These are phyloP conservation scores for Sicyos edulis DNA, from an alignment of 306 rosid genomes.

Conservation along the genomic window DNA sequence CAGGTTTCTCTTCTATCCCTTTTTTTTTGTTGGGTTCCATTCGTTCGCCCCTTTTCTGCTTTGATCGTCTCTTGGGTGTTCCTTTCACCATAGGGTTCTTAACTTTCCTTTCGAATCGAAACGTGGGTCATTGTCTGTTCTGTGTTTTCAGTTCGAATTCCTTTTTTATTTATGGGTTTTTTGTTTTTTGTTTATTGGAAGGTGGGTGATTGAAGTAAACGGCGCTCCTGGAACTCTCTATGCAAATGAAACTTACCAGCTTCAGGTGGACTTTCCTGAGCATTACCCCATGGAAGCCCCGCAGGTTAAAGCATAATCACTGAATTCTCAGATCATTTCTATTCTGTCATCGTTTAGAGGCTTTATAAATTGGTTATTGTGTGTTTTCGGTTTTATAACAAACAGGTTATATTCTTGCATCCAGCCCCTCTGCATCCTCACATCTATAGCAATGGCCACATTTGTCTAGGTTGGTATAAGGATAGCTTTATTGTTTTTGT, in stretches of 20 bases:
- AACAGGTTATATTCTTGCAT: constrained; percentile 82
- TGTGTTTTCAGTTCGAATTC: too few relatives aligned
- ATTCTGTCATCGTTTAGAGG: neutral
- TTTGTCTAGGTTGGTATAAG: constrained; percentile 76
- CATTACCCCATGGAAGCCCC: constrained; percentile 99
- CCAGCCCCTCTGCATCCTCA: constrained; percentile 99
- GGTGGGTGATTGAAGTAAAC: constrained; percentile 98
- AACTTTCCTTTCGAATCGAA: too few relatives aligned
- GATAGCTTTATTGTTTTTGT: neutral
- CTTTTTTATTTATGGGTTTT: too few relatives aligned
- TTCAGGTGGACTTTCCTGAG: constrained; percentile 98
- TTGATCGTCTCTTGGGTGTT: neutral
- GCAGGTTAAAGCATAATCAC: constrained; percentile 44
- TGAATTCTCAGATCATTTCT: neutral
- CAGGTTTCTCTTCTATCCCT: constrained; percentile 35
- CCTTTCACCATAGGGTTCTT: too few relatives aligned
- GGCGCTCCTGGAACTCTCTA: constrained; percentile 98
- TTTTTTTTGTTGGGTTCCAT: constrained; percentile 16
- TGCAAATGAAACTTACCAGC: constrained; percentile 83
- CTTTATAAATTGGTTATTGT: constrained; percentile 14
- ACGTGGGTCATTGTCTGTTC: neutral
- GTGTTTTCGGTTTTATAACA: constrained; percentile 25
- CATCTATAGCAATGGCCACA: constrained; percentile 97
- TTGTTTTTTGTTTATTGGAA: constrained; percentile 25
- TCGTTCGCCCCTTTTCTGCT: too few relatives aligned